Evolutionary conservation across 106 monocot species (phyloP).

Genomic region (Allium fistulosum): DNA sequence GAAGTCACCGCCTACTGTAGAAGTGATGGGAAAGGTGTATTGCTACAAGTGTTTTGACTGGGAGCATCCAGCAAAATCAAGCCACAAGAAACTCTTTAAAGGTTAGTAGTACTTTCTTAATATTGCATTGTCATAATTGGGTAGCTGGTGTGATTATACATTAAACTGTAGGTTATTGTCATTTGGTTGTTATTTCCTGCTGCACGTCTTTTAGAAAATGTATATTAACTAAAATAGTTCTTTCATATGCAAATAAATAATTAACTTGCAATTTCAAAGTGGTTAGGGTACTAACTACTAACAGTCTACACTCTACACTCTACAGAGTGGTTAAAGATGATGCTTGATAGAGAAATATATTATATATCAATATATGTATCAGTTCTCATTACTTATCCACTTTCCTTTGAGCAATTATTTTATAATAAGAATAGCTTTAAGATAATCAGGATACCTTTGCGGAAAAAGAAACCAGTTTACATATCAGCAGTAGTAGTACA

Average conservation of each 20-base stretch:
- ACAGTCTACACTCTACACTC: too few relatives aligned
- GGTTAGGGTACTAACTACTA: not conserved
- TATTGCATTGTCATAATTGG: not conserved
- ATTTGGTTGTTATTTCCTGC: not conserved
- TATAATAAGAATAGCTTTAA: not conserved
- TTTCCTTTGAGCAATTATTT: not conserved
- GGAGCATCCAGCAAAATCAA: slow-evolving; percentile 34
- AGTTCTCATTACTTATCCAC: too few relatives aligned
- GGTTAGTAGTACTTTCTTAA: slow-evolving; percentile 16
- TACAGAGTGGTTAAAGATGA: too few relatives aligned
- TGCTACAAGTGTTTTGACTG: slow-evolving; percentile 59
- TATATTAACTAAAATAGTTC: not conserved
- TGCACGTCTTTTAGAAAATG: not conserved
- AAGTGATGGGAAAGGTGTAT: slow-evolving; percentile 58
- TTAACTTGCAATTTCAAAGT: not conserved
- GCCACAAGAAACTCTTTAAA: slow-evolving; percentile 43
- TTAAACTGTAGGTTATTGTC: not conserved
- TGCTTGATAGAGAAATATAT: too few relatives aligned
- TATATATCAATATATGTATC: too few relatives aligned
- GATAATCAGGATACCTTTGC: not conserved
- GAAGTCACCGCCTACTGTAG: slow-evolving; percentile 15
- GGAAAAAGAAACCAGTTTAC: not conserved
- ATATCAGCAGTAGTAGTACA: not conserved
- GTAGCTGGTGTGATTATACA: not conserved
- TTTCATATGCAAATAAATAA: not conserved